A percentile compares a stretch with the other conserved stretches of the same genome.
phyloP scores from a whole-genome alignment of 352 stramenopile species.

The Phytophthora boehmeriae region DNA sequence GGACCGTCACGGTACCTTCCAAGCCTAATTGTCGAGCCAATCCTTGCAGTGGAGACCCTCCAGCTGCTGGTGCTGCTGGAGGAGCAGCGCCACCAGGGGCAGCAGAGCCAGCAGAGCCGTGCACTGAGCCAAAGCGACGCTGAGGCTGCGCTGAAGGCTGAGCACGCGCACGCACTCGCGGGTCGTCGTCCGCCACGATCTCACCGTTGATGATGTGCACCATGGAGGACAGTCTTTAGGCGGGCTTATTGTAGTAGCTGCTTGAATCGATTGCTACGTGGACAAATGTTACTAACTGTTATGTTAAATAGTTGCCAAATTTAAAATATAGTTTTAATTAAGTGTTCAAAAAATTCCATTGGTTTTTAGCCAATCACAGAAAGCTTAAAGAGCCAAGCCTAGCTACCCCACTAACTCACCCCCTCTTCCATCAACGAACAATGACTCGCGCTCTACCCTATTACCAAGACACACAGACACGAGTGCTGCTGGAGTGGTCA shows the following conservation, averaged over 20 bases:
- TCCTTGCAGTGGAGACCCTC: constrained; percentile 47
- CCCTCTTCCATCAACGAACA: not conserved
- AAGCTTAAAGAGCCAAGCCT: not conserved
- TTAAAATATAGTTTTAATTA: no score
- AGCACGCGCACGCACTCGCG: constrained; percentile 53
- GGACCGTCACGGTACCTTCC: constrained; percentile 67
- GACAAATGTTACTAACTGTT: no score
- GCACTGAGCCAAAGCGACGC: constrained; percentile 37
- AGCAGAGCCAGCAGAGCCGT: constrained; percentile 16
- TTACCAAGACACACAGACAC: not conserved
- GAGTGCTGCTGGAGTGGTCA: not conserved
- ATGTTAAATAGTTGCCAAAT: no score
- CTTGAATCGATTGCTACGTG: no score
- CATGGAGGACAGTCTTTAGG: no score
- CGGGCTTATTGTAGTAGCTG: no score
- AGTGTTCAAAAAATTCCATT: no score
- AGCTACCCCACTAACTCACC: not conserved
- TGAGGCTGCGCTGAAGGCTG: constrained; percentile 15
- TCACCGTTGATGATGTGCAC: constrained; percentile 91
- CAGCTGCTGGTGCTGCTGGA: not conserved
- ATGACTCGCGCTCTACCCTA: not conserved
- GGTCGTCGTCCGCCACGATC: constrained; percentile 86
- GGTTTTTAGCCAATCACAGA: not conserved
- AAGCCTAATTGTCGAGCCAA: constrained; percentile 61
- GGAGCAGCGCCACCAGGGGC: constrained; percentile 4